phyloP scores from a whole-genome alignment of 176 grass and related monocot genomes.

The Rhynchospora pubera region DNA sequence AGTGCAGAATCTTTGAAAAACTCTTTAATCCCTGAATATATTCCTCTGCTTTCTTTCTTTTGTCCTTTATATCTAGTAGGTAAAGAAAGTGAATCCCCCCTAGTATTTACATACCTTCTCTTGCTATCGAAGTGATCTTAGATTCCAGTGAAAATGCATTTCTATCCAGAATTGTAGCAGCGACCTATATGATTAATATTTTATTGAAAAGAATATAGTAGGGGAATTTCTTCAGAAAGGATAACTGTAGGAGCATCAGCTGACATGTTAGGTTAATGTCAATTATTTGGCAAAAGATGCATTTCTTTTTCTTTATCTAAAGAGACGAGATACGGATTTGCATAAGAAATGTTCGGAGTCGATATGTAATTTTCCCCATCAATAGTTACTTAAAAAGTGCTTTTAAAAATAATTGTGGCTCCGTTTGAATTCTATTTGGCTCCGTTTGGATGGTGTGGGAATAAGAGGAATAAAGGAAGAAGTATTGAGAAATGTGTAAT shows the following conservation, averaged over 20 bases:
- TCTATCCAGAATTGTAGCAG: slow-evolving; percentile 11
- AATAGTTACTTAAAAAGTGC: too few species aligned
- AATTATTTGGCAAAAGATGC: neutral
- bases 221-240: neutral
- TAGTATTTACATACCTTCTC: neutral
- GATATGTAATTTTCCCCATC: too few species aligned
- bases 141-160: slow-evolving; percentile 18
- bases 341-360: too few species aligned
- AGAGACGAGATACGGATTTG: neutral
- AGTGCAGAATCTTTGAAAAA: slow-evolving; percentile 12
- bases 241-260: slow-evolving; percentile 8
- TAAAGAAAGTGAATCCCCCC: neutral
- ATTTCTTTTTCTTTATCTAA: neutral
- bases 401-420: too few species aligned
- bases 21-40: neutral
- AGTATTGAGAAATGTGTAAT: too few species aligned
- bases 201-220: neutral
- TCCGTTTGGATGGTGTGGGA: too few species aligned
- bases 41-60: slow-evolving; percentile 1
- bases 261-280: slow-evolving; percentile 3
- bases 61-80: neutral
- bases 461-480: too few species aligned
- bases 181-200: neutral
- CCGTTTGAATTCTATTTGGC: too few species aligned
- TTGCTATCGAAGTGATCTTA: neutral